Evolutionary conservation across 306 rosid species (phyloP), one percentile per base, ranked within the genome.

Genomic region (Quercus gilva): DNA sequence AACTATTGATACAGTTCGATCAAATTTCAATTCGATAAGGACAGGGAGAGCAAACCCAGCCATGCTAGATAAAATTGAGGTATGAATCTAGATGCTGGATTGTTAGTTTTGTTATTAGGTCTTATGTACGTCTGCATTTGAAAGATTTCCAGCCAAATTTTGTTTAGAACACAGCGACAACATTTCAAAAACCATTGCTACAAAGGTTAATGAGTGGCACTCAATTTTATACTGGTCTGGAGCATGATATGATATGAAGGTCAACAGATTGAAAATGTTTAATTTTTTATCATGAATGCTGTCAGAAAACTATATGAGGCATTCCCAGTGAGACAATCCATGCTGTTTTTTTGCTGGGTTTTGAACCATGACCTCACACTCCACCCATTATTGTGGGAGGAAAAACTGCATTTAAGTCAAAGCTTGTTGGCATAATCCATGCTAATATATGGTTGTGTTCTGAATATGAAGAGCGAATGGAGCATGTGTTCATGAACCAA

Each of bases 21-120:
- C 92, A 69, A 91, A 85, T 88, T 95, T 95, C 90, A 91, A 78
- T 80, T 91, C 99, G 68, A 83, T 95, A 72, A 88, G 99, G 88
- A 91, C 99, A 1, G 99, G 98, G 72, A 87, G 98, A 85, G 63
- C 99, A 52, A 91, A 70, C 83, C 98, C 98, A 0, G 82, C 97
- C 19, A 93, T 93, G 93, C 96, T 95, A 25, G 98, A 95, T 83
- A 95, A 93, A 84, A 93, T 95, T 74, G 93, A 87, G 99, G 99
- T 95, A 65, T 71, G 29, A 60, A 71, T 80, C 33, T 73, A 33
- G 33, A 41, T 73, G 4, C 71, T 35, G 65, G 79, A 72, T 58
- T 63, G 18, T 53, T 69, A 18, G 33, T 79, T 71, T 35, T 71
- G 45, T 55, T 56, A 13, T 19, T 31, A 4, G 1, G 31, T 65